phyloP scores from a whole-genome alignment of 805 yeast genomes.

The Sungouiella blattae region DNA sequence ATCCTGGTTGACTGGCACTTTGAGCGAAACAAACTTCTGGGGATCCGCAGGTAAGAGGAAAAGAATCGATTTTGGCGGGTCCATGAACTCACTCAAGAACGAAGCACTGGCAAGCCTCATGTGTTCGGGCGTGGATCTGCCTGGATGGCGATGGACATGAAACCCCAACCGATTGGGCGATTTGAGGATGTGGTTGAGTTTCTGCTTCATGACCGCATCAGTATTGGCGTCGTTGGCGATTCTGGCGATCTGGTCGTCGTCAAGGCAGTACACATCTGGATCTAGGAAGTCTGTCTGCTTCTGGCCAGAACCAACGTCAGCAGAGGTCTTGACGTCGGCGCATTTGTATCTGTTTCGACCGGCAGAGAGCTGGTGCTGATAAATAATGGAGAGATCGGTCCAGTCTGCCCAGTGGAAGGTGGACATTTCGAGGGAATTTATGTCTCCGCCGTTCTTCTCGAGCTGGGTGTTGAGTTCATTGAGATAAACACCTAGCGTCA shows the following conservation, averaged over 20 bases:
- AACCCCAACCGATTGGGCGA: conserved; percentile 27
- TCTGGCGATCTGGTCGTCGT: not conserved
- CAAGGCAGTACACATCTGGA: conserved; percentile 17
- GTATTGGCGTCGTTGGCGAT: not conserved
- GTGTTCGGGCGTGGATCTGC: conserved; percentile 24
- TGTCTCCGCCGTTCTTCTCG: not conserved
- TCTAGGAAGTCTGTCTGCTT: not conserved
- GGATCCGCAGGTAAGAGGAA: conserved; percentile 21
- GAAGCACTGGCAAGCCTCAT: conserved; percentile 35
- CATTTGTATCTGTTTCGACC: not conserved
- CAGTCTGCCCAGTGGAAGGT: conserved; percentile 7
- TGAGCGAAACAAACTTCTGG: not conserved
- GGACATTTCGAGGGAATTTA: not conserved
- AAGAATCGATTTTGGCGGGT: conserved; percentile 32
- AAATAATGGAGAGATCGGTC: conserved; percentile 2
- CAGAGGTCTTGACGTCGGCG: not conserved
- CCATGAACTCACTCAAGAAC: conserved; percentile 40
- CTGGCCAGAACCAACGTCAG: not conserved
- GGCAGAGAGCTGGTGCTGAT: not conserved
- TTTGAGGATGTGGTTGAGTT: conserved; percentile 5
- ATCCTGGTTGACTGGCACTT: not conserved
- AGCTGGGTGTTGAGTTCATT: not conserved
- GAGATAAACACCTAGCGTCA: conserved; percentile 2
- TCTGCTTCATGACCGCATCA: not conserved
- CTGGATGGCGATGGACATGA: conserved; percentile 34